Evolutionary conservation across 2,329 filamentous ascomycete genomes (phyloP), one percentile per base, ranked within the genome.

Genomic region (Rutstroemia sp.): DNA sequence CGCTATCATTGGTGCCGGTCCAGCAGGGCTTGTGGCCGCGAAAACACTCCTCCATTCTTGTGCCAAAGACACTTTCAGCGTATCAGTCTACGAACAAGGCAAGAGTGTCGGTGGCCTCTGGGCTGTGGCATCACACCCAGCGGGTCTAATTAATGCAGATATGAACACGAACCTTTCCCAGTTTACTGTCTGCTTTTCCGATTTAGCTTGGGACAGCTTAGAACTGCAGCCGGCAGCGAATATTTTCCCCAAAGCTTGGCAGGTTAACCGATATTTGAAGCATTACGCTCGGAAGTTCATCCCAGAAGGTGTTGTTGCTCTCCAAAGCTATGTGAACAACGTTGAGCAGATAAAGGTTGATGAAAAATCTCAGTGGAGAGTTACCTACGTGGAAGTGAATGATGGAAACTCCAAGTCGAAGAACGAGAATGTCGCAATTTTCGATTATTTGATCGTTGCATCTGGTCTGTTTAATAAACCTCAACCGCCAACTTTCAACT

Each of bases 101-200:
- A 48, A 45, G 19, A 23, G 25, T 30, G 25, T 58, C 3, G 58
- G 58, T 12, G 58, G 51, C 9, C 56, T 58, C 17, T 59, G 58
- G 58, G 56, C 56, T 14, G 52, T 58, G 6, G 46, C 51, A n/a
- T 23, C 50, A 42, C 47, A 51, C 27, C 45, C 56, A 12, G 12
- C 42, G 23, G 10, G 58, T 37, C 38, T 50, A n/a, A 58, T 59
- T 23, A 39, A 50, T 51, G 46, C 51, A 12, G 49, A 46, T 17
- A 51, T 51, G 50, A 16, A 25, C 19, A 56, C 56, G 23, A 59
- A 59, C 23, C 56, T 59, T 39, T 58, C 50, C 16, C 51, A 56
- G 16, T 59, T 58, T 12, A 59, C 56, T 3, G 51, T 58, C 10
- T 57, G 51, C 7, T 59, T 59, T 19, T 59, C 58, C 3, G 58